A percentile compares a stretch with the other conserved stretches of the same genome.
Conservation (phyloP, 306 rosid species). For the Lupinus albus region DNA sequence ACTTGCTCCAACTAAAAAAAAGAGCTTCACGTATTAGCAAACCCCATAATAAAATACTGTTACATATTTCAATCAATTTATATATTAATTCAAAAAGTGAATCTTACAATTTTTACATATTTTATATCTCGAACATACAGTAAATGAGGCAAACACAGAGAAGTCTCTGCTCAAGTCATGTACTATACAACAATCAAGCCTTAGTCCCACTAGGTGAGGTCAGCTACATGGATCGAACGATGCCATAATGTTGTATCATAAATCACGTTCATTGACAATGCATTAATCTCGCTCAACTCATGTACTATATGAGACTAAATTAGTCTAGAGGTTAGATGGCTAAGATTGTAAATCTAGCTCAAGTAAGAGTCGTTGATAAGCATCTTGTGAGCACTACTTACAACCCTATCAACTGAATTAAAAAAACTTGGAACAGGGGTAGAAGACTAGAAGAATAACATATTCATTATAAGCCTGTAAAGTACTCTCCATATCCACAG, state of each 20-base stretch:
- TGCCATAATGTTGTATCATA: too few species aligned
- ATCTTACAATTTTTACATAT: conserved; percentile 17
- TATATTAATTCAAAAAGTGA: background rate
- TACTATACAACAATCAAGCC: background rate
- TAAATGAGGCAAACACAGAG: background rate
- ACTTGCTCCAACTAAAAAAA: too few species aligned
- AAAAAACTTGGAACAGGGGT: background rate
- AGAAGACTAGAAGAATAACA: background rate
- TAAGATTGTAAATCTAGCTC: conserved; percentile 1
- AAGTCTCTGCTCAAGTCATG: conserved; percentile 13
- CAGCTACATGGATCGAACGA: too few species aligned
- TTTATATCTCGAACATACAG: conserved; percentile 2
- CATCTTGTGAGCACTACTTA: background rate
- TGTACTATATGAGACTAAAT: background rate
- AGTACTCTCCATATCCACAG: background rate
- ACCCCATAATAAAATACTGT: conserved; percentile 6
- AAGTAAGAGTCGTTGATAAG: background rate
- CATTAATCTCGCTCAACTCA: conserved; percentile 15
- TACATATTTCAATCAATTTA: conserved; percentile 3
- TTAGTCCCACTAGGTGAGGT: too few species aligned
- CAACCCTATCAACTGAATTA: background rate
- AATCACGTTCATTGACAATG: too few species aligned
- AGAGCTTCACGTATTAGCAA: too few species aligned
- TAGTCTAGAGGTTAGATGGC: background rate
- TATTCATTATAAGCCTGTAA: background rate